Percentiles rank a stretch among this genome's conserved stretches.
Evolutionary conservation across 108 stramenopile species (phyloP).

Genomic region (Poteriospumella lacustris): DNA sequence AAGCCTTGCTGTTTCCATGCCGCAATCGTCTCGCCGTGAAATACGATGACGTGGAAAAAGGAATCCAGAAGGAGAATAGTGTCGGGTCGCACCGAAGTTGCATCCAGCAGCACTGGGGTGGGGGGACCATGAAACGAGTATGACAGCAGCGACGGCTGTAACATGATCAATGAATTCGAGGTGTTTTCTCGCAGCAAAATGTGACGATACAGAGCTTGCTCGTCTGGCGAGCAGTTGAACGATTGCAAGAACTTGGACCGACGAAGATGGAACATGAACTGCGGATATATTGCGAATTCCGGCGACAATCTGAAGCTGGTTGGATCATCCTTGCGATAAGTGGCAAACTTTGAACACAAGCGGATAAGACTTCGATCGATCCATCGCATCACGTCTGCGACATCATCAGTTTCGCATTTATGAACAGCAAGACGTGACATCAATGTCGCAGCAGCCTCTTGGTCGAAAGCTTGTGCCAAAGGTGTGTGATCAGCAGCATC

Average conservation of each 20-base stretch:
- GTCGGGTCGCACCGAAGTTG: conserved; percentile 81
- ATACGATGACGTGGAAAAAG: conserved; percentile 99
- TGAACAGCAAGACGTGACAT: conserved; percentile 89
- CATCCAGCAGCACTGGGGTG: conserved; percentile 86
- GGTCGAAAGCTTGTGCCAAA: conserved; percentile 85
- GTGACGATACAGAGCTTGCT: conserved; percentile 90
- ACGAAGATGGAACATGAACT: conserved; percentile 92
- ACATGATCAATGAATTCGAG: conserved; percentile 93
- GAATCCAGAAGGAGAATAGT: conserved; percentile 95
- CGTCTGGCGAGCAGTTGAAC: conserved; percentile 97
- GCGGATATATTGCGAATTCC: conserved; percentile 94
- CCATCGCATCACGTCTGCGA: conserved; percentile 95
- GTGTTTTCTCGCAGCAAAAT: conserved; percentile 80
- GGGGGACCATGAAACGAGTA: conserved; percentile 94
- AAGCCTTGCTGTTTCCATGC: conserved; percentile 96
- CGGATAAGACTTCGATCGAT: conserved; percentile 94
- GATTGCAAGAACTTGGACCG: conserved; percentile 89
- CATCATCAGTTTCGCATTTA: conserved; percentile 84
- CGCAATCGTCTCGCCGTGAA: conserved; percentile 98
- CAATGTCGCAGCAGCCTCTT: conserved; percentile 96
- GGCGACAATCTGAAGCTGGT: conserved; percentile 75
- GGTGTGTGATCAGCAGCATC: conserved; percentile 54
- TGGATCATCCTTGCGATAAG: conserved; percentile 88
- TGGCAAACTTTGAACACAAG: conserved; percentile 93
- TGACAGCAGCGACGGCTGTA: conserved; percentile 93